phyloP scores from a whole-genome alignment of 768 basidiomycete species.

The Austroboletus eburneus region DNA sequence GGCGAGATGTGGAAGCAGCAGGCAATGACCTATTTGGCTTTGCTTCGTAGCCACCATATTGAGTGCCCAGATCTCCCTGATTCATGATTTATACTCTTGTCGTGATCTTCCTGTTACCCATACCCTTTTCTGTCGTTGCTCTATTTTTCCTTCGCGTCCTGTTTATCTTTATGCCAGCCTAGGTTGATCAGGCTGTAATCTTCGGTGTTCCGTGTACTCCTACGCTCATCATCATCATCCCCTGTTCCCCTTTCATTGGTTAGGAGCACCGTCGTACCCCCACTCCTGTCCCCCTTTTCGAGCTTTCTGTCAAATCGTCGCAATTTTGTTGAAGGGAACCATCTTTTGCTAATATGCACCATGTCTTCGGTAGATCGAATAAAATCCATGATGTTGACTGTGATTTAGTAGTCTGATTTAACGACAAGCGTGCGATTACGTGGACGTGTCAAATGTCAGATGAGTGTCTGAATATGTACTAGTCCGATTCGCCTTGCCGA shows the following conservation, averaged over 20 bases:
- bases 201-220: constrained; percentile 43
- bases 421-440: background rate
- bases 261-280: constrained; percentile 55
- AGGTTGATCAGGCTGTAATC: constrained; percentile 23
- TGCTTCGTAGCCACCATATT: constrained; percentile 55
- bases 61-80: constrained; percentile 48
- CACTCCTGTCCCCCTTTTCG: constrained; percentile 7
- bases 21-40: constrained; percentile 43
- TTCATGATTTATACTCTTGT: constrained; percentile 13
- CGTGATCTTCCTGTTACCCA: constrained; percentile 7
- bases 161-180: constrained; percentile 1
- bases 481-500: too few relatives aligned
- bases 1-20: constrained; percentile 61
- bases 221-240: constrained; percentile 14
- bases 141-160: constrained; percentile 10
- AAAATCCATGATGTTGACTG: background rate
- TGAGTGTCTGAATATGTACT: too few relatives aligned
- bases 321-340: constrained; percentile 2
- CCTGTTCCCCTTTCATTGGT: constrained; percentile 40
- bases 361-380: constrained; percentile 9
- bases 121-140: constrained; percentile 2
- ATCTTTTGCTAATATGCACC: constrained; percentile 3
- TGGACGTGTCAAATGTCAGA: too few relatives aligned
- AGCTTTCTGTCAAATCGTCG: background rate
- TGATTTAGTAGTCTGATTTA: too few relatives aligned